phyloP scores from a whole-genome alignment of 1,284 basidiomycete species.

The Cryptococcus sp. region DNA sequence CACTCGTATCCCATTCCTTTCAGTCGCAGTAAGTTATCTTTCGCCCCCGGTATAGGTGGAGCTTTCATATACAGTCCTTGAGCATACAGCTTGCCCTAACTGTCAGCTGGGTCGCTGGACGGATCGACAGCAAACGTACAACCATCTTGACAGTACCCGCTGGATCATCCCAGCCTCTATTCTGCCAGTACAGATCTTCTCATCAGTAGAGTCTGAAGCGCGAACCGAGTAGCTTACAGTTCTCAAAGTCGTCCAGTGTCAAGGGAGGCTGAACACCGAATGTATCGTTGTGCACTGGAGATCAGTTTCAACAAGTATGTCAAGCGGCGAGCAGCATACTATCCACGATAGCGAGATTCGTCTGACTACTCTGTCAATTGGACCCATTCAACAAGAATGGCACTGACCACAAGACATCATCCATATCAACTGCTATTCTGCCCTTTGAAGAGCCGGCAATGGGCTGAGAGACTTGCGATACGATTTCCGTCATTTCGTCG shows the following conservation, averaged over 20 bases:
- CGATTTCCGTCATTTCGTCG: neutral
- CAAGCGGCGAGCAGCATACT: constrained; percentile 53
- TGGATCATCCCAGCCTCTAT: constrained; percentile 67
- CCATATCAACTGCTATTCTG: constrained; percentile 67
- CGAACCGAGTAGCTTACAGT: constrained; percentile 48
- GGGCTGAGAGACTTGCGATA: neutral
- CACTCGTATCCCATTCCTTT: constrained; percentile 60
- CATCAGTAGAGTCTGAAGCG: neutral
- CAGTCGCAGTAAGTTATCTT: constrained; percentile 57
- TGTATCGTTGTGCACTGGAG: constrained; percentile 61
- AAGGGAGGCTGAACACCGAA: constrained; percentile 56
- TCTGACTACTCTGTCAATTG: no score
- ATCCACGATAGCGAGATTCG: constrained; percentile 60
- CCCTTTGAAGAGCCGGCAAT: constrained; percentile 11
- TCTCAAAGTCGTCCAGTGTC: constrained; percentile 60
- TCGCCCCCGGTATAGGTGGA: constrained; percentile 61
- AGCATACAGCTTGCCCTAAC: constrained; percentile 19
- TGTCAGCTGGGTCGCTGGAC: neutral
- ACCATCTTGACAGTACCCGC: constrained; percentile 44
- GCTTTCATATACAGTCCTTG: constrained; percentile 49
- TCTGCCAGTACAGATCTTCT: constrained; percentile 59
- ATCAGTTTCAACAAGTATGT: constrained; percentile 3
- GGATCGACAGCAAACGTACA: constrained; percentile 17
- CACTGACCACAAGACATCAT: constrained; percentile 62
- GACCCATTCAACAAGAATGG: no score